Evolutionary conservation across 352 stramenopile species (phyloP).

Genomic region (Sclerospora graminicola): DNA sequence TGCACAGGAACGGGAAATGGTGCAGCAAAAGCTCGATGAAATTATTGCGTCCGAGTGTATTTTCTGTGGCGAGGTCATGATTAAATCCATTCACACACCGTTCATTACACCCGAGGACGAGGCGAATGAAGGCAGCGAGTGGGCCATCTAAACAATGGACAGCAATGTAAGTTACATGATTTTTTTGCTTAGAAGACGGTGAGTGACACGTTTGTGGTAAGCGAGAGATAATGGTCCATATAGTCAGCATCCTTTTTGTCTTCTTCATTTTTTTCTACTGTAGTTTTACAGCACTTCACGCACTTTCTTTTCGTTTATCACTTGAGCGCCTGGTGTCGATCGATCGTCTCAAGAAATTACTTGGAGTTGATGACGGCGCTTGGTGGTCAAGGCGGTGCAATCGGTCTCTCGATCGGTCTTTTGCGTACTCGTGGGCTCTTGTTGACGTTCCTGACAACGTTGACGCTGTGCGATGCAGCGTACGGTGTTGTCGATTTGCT

Average conservation of each 20-base stretch:
- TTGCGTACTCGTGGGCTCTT: not conserved
- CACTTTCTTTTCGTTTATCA: slow-evolving; percentile 7
- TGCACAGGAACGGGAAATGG: slow-evolving; percentile 80
- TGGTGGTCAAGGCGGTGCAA: slow-evolving; percentile 16
- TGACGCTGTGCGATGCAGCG: slow-evolving; percentile 7
- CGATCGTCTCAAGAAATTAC: slow-evolving; percentile 8
- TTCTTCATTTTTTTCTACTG: too few species aligned
- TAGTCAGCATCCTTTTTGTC: not conserved
- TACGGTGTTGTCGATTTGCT: slow-evolving; percentile 13
- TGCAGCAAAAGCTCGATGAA: slow-evolving; percentile 89
- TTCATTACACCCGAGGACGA: slow-evolving; percentile 88
- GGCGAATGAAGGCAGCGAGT: slow-evolving; percentile 63
- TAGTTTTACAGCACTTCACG: not conserved
- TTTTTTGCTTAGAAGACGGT: too few species aligned
- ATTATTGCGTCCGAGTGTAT: slow-evolving; percentile 92
- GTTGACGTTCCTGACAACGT: not conserved
- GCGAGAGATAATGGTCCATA: not conserved
- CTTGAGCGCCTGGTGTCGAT: slow-evolving; percentile 12
- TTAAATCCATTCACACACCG: slow-evolving; percentile 89
- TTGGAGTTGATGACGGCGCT: slow-evolving; percentile 10
- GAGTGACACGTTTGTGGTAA: too few species aligned
- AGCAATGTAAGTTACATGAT: too few species aligned
- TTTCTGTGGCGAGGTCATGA: slow-evolving; percentile 93
- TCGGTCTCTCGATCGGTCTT: too few species aligned
- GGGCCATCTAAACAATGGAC: slow-evolving; percentile 50